Base-by-base conservation (phyloP, 345 rosid genomes). In the Heritiera littoralis region DNA sequence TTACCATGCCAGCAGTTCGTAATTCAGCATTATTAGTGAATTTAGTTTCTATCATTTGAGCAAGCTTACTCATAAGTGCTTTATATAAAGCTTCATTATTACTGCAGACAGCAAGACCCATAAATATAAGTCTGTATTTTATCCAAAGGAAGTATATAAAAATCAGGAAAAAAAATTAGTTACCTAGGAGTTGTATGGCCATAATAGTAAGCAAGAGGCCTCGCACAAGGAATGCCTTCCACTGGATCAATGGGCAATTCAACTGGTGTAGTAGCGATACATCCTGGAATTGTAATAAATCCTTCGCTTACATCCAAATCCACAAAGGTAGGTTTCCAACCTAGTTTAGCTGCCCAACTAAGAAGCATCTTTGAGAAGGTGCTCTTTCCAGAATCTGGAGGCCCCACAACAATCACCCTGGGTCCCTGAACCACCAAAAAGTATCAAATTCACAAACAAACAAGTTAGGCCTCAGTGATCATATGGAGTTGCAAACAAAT, bases 251-350 rank as follows among this genome's bases (percentile, higher is more conserved):
- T 86, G 32, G 98, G 97, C 92, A 96, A 73, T 85, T 96, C 95
- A 48, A 96, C 86, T 46, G 99, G 97, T 7, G 98, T 90, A 78
- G 97, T 97, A 13, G 97, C 96, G 77, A 95, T 91, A 80, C 89
- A 80, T 77, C 97, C 98, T 6, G 99, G 98, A 75, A 83, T 79
- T 40, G 98, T 92, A 76, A 96, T 92, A 20, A 92, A 85, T 71
- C 99, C 99, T 90, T 94, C 97, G 66, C 97, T 97, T 73, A 95
- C 84, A 86, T 96, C 98, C 86, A 93, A 87, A 86, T 91, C 97
- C 41, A 93, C 94, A 86, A 81, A 95, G 35, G 91, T 92, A 80
- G 95, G 97, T 83, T 92, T 90, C 92, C 92, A 95, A 59, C 96
- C 97, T 64, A 82, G 93, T 85, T 93, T 95, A 74, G 97, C 97